Evolutionary conservation across 306 rosid species (phyloP).

Genomic region (Citrullus colocynthis): DNA sequence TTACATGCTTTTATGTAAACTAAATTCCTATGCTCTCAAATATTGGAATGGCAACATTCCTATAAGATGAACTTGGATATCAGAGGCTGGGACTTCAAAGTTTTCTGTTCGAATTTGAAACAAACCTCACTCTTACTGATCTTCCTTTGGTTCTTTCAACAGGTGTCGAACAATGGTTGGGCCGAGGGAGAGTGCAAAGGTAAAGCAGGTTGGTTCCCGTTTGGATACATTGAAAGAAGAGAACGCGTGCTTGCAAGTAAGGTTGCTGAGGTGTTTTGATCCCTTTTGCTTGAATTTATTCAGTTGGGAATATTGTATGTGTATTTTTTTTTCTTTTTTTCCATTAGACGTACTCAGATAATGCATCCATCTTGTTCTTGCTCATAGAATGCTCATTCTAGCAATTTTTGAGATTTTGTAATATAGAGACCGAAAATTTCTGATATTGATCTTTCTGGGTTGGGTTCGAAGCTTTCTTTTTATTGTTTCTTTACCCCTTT

Average conservation of each 20-base stretch:
- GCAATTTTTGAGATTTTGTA: not conserved
- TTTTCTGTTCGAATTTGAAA: not conserved
- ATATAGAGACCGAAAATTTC: not conserved
- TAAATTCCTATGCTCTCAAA: not conserved
- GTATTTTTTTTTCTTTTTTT: not conserved
- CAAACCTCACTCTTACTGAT: not conserved
- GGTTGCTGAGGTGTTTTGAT: constrained; percentile 83
- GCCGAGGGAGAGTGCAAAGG: constrained; percentile 99
- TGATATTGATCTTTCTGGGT: not conserved
- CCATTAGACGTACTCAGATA: not conserved
- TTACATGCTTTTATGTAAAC: constrained; percentile 16
- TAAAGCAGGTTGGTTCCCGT: constrained; percentile 94
- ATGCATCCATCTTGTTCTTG: not conserved
- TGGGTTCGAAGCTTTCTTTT: not conserved
- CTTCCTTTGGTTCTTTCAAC: not conserved
- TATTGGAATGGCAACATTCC: not conserved
- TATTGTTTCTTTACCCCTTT: not conserved
- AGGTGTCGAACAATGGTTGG: constrained; percentile 93
- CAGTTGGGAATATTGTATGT: not conserved
- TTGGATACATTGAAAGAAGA: constrained; percentile 78
- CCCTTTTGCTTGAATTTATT: not conserved
- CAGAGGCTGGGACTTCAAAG: not conserved
- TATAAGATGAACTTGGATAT: not conserved
- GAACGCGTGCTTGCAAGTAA: constrained; percentile 91
- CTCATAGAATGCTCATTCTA: constrained; percentile 1